These are phyloP conservation scores for Tuber calosporum DNA, from an alignment of 495 filamentous ascomycete species.

Conservation along the genomic window DNA sequence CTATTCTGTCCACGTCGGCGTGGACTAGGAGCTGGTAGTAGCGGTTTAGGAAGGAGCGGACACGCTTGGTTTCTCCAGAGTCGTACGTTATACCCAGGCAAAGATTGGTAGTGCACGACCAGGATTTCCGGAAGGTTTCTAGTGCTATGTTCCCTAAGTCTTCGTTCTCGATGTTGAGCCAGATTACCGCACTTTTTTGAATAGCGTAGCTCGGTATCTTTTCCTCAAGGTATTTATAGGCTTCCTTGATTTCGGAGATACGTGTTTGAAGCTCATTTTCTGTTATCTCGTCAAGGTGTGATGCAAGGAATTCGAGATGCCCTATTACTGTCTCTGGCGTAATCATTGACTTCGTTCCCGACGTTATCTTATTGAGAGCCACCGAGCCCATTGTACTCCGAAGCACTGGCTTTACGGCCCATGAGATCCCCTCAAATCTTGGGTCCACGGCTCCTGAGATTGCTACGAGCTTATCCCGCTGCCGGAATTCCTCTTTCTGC, in stretches of 20 bases:
- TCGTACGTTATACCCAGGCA: conserved; percentile 22
- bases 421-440: conserved; percentile 23
- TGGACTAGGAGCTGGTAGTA: conserved; percentile 13
- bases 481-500: background rate
- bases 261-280: conserved; percentile 19
- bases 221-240: conserved; percentile 27
- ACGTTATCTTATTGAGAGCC: conserved; percentile 12
- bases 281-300: conserved; percentile 16
- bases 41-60: conserved; percentile 19
- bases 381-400: conserved; percentile 7
- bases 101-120: conserved; percentile 28
- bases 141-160: background rate
- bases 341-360: background rate
- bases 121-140: conserved; percentile 19
- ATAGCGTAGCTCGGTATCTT: background rate
- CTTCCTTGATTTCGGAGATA: conserved; percentile 19
- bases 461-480: conserved; percentile 12
- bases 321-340: conserved; percentile 18
- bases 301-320: conserved; percentile 28
- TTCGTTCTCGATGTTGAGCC: conserved; percentile 31
- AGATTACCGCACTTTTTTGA: conserved; percentile 21
- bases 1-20: conserved; percentile 11
- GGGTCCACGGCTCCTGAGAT: conserved; percentile 13
- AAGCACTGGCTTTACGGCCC: conserved; percentile 31
- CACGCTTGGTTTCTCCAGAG: conserved; percentile 17